Evolutionary conservation across 2,329 filamentous ascomycete species (phyloP).

Genomic region (Botrytis paeoniae): DNA sequence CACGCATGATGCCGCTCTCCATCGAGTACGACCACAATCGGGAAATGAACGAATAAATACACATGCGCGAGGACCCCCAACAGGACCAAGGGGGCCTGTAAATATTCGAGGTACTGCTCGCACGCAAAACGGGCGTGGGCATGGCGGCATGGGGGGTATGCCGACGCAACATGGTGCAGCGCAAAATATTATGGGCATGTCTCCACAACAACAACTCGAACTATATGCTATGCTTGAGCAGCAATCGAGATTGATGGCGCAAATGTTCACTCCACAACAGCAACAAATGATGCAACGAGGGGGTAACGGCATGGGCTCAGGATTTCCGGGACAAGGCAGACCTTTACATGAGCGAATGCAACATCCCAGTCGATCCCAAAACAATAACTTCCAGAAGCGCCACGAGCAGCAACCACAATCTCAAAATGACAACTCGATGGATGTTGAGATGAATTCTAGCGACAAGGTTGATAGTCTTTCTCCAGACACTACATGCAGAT

Average conservation of each 20-base stretch:
- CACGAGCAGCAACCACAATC: constrained; percentile 27
- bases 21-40: constrained; percentile 70
- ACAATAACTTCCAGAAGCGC: constrained; percentile 27
- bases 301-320: constrained; percentile 49
- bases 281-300: constrained; percentile 22
- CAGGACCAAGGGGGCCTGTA: constrained; percentile 61
- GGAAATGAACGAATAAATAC: constrained; percentile 79
- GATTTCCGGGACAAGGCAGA: constrained; percentile 44
- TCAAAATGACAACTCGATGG: constrained; percentile 42
- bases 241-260: constrained; percentile 81
- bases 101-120: constrained; percentile 37
- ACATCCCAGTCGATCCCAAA: constrained; percentile 29
- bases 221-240: constrained; percentile 78
- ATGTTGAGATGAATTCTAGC: constrained; percentile 60
- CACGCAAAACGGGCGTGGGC: constrained; percentile 48
- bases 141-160: constrained; percentile 44
- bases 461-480: constrained; percentile 52
- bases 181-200: constrained; percentile 52
- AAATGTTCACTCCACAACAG: constrained; percentile 55
- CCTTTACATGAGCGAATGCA: constrained; percentile 76
- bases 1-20: constrained; percentile 68
- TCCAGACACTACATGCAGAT: constrained; percentile 76
- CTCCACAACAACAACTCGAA: constrained; percentile 67
- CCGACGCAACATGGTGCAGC: constrained; percentile 41
- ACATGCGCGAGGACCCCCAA: constrained; percentile 67